Evolutionary conservation across 2,329 filamentous ascomycete genomes (phyloP).

Genomic region (Lizonia empirigonia): DNA sequence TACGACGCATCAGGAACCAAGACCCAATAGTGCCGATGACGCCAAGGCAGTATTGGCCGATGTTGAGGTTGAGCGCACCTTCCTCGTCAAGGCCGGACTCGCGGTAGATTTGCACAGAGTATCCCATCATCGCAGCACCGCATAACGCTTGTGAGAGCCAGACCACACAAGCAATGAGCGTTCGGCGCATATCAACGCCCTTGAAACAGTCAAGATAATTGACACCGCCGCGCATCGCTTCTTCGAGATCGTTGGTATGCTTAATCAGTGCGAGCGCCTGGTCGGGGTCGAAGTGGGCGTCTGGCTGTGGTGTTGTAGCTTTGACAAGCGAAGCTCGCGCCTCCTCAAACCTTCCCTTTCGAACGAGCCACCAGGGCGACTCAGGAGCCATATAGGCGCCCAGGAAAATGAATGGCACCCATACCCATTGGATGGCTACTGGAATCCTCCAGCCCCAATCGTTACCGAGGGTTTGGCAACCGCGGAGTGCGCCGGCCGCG

Average conservation of each 20-base stretch:
- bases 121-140: slow-evolving; percentile 41
- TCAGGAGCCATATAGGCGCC: slow-evolving; percentile 53
- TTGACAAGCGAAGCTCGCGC: slow-evolving; percentile 57
- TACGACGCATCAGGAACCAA: slow-evolving; percentile 70
- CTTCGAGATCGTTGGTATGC: slow-evolving; percentile 60
- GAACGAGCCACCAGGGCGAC: slow-evolving; percentile 57
- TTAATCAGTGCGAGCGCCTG: slow-evolving; percentile 63
- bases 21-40: slow-evolving; percentile 49
- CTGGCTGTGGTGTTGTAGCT: slow-evolving; percentile 47
- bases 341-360: slow-evolving; percentile 48
- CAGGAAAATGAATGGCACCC: slow-evolving; percentile 53
- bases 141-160: slow-evolving; percentile 64
- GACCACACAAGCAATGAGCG: slow-evolving; percentile 59
- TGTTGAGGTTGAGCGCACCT: slow-evolving; percentile 12
- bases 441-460: slow-evolving; percentile 68
- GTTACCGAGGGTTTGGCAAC: slow-evolving; percentile 65
- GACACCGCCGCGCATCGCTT: slow-evolving; percentile 50
- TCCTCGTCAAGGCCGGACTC: slow-evolving; percentile 12
- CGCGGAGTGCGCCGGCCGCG: slow-evolving; percentile 66
- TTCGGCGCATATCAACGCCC: slow-evolving; percentile 59
- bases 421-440: slow-evolving; percentile 75
- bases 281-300: slow-evolving; percentile 16
- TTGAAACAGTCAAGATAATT: slow-evolving; percentile 58
- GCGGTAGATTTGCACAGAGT: slow-evolving; percentile 35
- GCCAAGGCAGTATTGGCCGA: slow-evolving; percentile 15